A percentile compares a stretch with the other conserved stretches of the same genome.
Evolutionary conservation across 148 eudicot genomes (phyloP).

Genomic region (Rhododendron kiyosumense): DNA sequence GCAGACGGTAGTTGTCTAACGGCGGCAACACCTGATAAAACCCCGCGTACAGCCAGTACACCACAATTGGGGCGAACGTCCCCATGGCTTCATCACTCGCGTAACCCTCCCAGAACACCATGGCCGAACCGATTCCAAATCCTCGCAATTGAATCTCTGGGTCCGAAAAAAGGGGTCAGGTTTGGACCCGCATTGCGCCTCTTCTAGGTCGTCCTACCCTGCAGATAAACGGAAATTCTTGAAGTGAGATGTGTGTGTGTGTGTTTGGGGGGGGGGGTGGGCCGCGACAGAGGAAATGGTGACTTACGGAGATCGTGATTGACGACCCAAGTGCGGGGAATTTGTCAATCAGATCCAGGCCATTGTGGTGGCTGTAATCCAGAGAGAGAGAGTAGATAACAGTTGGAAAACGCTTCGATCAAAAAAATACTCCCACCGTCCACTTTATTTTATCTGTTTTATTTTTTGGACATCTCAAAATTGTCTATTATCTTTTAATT

Average conservation of each 20-base stretch:
- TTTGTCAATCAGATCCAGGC: slow-evolving; percentile 8
- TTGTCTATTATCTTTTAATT: too few relatives aligned
- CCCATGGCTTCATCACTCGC: slow-evolving; percentile 50
- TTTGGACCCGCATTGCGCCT: slow-evolving; percentile 1
- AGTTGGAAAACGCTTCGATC: not conserved
- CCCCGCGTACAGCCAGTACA: slow-evolving; percentile 59
- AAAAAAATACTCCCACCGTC: too few relatives aligned
- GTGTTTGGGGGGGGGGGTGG: not conserved
- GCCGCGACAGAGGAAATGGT: not conserved
- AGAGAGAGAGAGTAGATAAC: not conserved
- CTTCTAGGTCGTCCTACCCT: not conserved
- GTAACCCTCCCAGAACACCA: slow-evolving; percentile 57
- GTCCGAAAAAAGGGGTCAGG: not conserved
- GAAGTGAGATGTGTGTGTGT: not conserved
- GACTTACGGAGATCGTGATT: slow-evolving; percentile 4
- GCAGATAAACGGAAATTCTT: not conserved
- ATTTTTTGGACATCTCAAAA: too few relatives aligned
- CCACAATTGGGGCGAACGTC: slow-evolving; percentile 46
- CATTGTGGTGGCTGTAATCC: not conserved
- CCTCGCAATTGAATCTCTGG: not conserved
- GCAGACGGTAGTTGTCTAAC: slow-evolving; percentile 41
- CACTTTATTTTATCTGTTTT: too few relatives aligned
- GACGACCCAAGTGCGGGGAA: not conserved
- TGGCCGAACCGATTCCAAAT: not conserved
- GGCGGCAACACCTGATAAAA: slow-evolving; percentile 43